Evolutionary conservation across 495 filamentous ascomycete genomes (phyloP).

Genomic region (Penicillium silybi): DNA sequence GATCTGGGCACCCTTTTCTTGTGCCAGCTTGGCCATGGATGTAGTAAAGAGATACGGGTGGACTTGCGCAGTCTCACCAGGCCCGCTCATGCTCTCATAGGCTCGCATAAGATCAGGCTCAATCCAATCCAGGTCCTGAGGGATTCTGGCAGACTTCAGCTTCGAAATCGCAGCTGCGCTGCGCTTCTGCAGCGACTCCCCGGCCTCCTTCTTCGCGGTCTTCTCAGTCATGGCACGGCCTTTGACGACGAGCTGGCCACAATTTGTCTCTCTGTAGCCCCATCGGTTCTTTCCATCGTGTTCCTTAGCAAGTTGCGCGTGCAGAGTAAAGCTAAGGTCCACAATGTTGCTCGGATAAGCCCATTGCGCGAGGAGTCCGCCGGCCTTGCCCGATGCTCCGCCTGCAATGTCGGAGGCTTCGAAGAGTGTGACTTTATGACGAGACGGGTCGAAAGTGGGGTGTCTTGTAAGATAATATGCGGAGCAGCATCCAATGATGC

Average conservation of each 20-base stretch:
- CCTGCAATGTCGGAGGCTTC: constrained; percentile 87
- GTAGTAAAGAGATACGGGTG: constrained; percentile 93
- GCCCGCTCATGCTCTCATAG: constrained; percentile 82
- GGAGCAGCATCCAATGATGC: constrained; percentile 90
- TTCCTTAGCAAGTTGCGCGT: constrained; percentile 78
- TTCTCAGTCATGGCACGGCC: constrained; percentile 44
- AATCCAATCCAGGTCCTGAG: constrained; percentile 85
- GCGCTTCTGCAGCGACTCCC: constrained; percentile 70
- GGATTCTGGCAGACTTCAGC: constrained; percentile 60
- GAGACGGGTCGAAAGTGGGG: constrained; percentile 69
- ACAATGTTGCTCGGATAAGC: constrained; percentile 86
- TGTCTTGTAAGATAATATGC: constrained; percentile 94
- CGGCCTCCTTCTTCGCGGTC: constrained; percentile 23
- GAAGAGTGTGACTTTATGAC: constrained; percentile 79
- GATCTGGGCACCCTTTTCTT: constrained; percentile 69
- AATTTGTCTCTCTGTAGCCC: constrained; percentile 81
- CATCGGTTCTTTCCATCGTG: constrained; percentile 77
- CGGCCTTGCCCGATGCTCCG: constrained; percentile 92
- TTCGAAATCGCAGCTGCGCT: constrained; percentile 56
- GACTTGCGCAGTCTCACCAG: constrained; percentile 82
- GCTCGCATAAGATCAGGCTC: constrained; percentile 57
- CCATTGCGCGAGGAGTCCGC: constrained; percentile 87
- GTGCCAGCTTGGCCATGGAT: constrained; percentile 75
- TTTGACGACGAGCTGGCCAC: constrained; percentile 64
- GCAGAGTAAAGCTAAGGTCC: constrained; percentile 78